phyloP scores from a whole-genome alignment of 768 basidiomycete genomes.

The Mycena latifolia region DNA sequence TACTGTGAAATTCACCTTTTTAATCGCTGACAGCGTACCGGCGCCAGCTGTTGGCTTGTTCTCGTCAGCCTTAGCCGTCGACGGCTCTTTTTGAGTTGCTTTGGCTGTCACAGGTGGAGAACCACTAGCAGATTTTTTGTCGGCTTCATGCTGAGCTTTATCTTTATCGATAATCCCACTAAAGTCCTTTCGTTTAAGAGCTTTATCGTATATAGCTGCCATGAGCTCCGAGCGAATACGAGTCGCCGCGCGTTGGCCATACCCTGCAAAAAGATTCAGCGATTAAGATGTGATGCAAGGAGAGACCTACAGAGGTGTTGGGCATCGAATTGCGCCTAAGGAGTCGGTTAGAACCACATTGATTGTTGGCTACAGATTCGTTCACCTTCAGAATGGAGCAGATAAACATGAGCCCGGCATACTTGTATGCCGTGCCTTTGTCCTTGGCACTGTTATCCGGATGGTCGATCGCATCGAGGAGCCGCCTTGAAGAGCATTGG shows the following conservation, averaged over 20 bases:
- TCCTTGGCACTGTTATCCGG: conserved; percentile 60
- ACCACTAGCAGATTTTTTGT: too few relatives aligned
- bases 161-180: conserved; percentile 72
- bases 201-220: too few relatives aligned
- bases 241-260: conserved; percentile 78
- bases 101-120: not conserved
- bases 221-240: conserved; percentile 84
- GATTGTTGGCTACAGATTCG: too few relatives aligned
- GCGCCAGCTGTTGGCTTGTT: conserved; percentile 54
- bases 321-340: conserved; percentile 28
- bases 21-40: conserved; percentile 44
- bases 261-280: conserved; percentile 66
- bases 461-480: conserved; percentile 47
- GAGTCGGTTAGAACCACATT: not conserved
- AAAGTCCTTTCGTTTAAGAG: conserved; percentile 85
- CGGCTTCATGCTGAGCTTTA: conserved; percentile 7
- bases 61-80: conserved; percentile 42
- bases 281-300: not conserved
- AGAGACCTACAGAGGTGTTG: conserved; percentile 29
- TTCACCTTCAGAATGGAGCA: conserved; percentile 67
- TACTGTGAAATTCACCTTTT: not conserved
- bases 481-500: conserved; percentile 10
- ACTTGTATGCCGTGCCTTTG: conserved; percentile 77
- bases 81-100: not conserved
- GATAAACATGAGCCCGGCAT: conserved; percentile 80